A percentile compares a stretch with the other conserved stretches of the same genome.
phyloP scores from a whole-genome alignment of 106 monocot species.

The Iris macrosiphon region DNA sequence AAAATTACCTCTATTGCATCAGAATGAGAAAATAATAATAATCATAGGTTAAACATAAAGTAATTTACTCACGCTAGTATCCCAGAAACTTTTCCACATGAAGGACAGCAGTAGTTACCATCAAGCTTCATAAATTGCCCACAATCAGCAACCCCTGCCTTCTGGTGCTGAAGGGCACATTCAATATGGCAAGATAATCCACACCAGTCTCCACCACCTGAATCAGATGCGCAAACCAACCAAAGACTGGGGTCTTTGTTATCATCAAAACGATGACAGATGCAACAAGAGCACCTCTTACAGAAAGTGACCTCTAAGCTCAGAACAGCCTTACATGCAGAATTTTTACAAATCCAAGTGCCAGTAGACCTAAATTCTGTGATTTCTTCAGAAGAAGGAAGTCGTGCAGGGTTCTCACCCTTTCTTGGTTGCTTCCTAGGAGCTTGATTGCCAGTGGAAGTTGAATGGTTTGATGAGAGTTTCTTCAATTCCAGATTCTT shows the following conservation, averaged over 20 bases:
- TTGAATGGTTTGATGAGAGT: slow-evolving; percentile 20
- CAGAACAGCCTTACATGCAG: slow-evolving; percentile 76
- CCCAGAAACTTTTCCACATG: slow-evolving; percentile 82
- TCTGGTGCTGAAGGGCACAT: slow-evolving; percentile 70
- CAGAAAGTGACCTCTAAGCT: slow-evolving; percentile 64
- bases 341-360: slow-evolving; percentile 69
- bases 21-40: not conserved
- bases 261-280: slow-evolving; percentile 86
- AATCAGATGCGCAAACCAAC: slow-evolving; percentile 86
- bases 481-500: slow-evolving; percentile 55
- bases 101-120: slow-evolving; percentile 91
- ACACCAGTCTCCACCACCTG: slow-evolving; percentile 57
- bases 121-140: slow-evolving; percentile 75
- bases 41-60: not conserved
- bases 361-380: slow-evolving; percentile 7
- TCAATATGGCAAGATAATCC: slow-evolving; percentile 91
- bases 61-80: slow-evolving; percentile 63
- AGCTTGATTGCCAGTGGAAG: slow-evolving; percentile 16
- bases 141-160: slow-evolving; percentile 57
- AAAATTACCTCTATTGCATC: not conserved
- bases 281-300: slow-evolving; percentile 92
- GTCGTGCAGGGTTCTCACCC: slow-evolving; percentile 36
- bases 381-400: slow-evolving; percentile 17
- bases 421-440: slow-evolving; percentile 54
- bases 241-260: slow-evolving; percentile 98